Evolutionary conservation across 2,329 filamentous ascomycete genomes (phyloP), one percentile per base, ranked within the genome.

Genomic region (Rhynchosporium graminicola): DNA sequence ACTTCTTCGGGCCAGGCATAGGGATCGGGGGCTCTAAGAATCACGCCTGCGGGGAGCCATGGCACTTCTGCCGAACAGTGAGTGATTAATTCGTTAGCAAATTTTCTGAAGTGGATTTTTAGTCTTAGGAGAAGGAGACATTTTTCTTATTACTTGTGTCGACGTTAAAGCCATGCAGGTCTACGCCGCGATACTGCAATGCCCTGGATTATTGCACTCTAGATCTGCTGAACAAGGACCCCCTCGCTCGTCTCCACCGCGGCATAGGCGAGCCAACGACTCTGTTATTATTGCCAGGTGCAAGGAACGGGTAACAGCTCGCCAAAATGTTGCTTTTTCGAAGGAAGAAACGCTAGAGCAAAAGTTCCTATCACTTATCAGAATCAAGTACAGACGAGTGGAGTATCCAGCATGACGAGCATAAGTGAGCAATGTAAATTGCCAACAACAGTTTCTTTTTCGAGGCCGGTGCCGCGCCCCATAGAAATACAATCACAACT

Each of bases 121-220:
- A 29, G 38, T 28, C 33, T 4, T 8, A 26, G 9, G 20, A 9
- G 47, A 33, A 36, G 15, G 20, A 20, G 20, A 20, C 20, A 20
- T 20, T 20, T 20, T 20, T 20, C 20, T 20, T 20, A 20, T 20
- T 20, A 20, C 20, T 20, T 20, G 20, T 20, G 20, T 36, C 33
- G 9, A 36, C 6, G 33, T 36, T 36, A 36, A 10, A 36, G 13
- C 56, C 51, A 61, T 61, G 59, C 59, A 51, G 29, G 45, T 9
- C 52, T 9, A 28, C 52, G 61, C 57, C 61, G 57, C 57, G 61
- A 63, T 60, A 9, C 52, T 63, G 61, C 57, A 60, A 55, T 52
- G 47, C 42, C 57, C 51, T 63, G 61, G 43, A 63, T 48, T 60
- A 52, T 52, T 60, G 47, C 29, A 42, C 20, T 51, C 47, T 42